Evolutionary conservation across 257 asterid species (phyloP), one percentile per base, ranked within the genome.

Genomic region (Solanum chmielewskii): DNA sequence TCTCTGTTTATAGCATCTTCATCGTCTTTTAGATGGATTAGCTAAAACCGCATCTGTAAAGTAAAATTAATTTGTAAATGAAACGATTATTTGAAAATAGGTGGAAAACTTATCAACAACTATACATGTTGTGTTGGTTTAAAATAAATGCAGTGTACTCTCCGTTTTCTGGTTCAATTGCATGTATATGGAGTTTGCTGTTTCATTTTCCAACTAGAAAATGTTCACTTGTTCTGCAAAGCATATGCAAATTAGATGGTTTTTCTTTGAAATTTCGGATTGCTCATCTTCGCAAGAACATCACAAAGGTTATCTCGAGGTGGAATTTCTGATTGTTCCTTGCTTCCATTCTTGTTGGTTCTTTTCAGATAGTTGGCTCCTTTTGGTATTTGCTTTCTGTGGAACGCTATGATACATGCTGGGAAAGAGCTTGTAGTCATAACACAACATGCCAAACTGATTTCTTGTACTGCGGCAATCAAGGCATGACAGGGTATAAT

Each of bases 381-480:
- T 92, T 95, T 85, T 97, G 99, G 99, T 97, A 97, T 89, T 91
- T 96, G 45, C 91, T 96, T 80, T 98, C 99, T 31, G 92, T 97
- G 75, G 99, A 95, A 88, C 95, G 98, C 80, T 95, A 90, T 89
- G 98, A 94, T 89, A 86, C 96, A 18, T 97, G 99, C 91, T 97
- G 98, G 99, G 91, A 90, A 73, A 29, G 11, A 20, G 98, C 98
- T 83, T 97, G 99, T 92, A 56, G 11, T 68, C 92, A 92, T 6
- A 88, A 33, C 89, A 47, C 85, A 42, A 85, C 85, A 20, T 96
- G 99, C 23, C 85, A 91, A 66, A 11, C 87, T 5, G 85, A 85
- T 71, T 86, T 89, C 83, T 92, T 97, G 59, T 97, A 93, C 87
- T 97, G 99, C 74, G 93, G 93, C 64, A 93, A 91, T 21, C 96